Evolutionary conservation across 202 grass and related monocot species (phyloP).

Genomic region (Alloteropsis angusta): DNA sequence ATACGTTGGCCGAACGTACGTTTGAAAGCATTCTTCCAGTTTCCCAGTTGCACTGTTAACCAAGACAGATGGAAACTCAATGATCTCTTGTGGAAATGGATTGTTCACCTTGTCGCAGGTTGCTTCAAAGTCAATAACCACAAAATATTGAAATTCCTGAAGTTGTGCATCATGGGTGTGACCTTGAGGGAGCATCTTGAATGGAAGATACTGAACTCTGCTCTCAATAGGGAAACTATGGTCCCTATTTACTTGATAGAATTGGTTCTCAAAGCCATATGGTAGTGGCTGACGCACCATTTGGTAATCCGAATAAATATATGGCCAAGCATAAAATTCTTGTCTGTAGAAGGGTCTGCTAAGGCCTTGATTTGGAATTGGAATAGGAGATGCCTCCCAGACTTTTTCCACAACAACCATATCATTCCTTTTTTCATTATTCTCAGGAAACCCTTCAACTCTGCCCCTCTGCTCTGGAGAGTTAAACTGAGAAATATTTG

Average conservation of each 20-base stretch:
- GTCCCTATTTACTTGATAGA: slow-evolving; percentile 61
- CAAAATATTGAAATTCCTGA: slow-evolving; percentile 99
- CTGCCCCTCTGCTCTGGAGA: slow-evolving; percentile 30
- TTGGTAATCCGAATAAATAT: slow-evolving; percentile 54
- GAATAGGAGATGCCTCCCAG: slow-evolving; percentile 40
- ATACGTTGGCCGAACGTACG: slow-evolving; percentile 76
- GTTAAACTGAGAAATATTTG: slow-evolving; percentile 57
- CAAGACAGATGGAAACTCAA: slow-evolving; percentile 98
- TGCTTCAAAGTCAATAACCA: slow-evolving; percentile 99
- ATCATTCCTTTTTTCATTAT: slow-evolving; percentile 43
- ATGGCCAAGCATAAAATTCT: slow-evolving; percentile 54
- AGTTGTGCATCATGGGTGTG: slow-evolving; percentile 60
- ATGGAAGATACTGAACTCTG: slow-evolving; percentile 49
- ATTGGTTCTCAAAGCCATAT: slow-evolving; percentile 45
- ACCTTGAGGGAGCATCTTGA: slow-evolving; percentile 68
- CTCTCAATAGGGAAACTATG: slow-evolving; percentile 51
- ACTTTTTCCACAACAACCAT: slow-evolving; percentile 34
- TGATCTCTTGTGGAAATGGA: slow-evolving; percentile 89
- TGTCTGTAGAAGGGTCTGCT: slow-evolving; percentile 45
- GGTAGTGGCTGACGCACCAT: slow-evolving; percentile 34
- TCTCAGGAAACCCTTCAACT: slow-evolving; percentile 50
- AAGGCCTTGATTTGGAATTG: slow-evolving; percentile 55
- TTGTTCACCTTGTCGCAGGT: slow-evolving; percentile 95
- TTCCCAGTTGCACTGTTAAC: slow-evolving; percentile 92
- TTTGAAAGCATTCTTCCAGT: slow-evolving; percentile 96